Base-by-base conservation (phyloP, 208 protist species). In the Leishmania guyanensis region DNA sequence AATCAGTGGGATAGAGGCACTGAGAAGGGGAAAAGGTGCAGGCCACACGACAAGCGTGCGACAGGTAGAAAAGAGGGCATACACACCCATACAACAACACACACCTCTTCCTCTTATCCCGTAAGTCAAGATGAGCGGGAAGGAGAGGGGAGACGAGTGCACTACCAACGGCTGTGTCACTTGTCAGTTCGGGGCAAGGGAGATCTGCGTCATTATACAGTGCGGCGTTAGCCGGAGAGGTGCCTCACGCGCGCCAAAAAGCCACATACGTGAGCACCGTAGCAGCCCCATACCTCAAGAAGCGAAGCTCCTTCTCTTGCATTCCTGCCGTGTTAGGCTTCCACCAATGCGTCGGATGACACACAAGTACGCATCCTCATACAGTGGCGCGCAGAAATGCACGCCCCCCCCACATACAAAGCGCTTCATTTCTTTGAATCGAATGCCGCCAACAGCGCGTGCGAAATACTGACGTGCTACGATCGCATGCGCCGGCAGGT, bases 401-500 rank as follows among this genome's bases (percentile, higher is more conserved):
- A 0, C 36, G 0, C 46, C 20, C 5, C 3, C 8, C 5, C 10
- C 29, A 14, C n/a, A 50, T 10, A 70, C 4, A 10, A 29, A 48
- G 10, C 0, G 17, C 3, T 33, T 36, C 20, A 1, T 36, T 6
- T 70, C 12, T 26, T 73, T 54, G 5, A 71, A 50, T 5, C 36
- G 39, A 71, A 9, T n/a, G 39, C 10, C 66, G 5, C 16, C 33
- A n/a, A 22, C 66, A 48, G 70, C 48, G 14, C 26, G 70, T 10
- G 48, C 12, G 48, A 6, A 17, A 54, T 39, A 17, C 1, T 22
- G 14, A 43, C 71, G 33, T 60, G n/a, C 16, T 76, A 76, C 51
- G 72, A 76, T 14, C 72, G 72, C n/a, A 76, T 76, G 46, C 72
- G 72, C 8, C 72, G 72, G 51, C 53, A 62, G 53, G 48, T 64